phyloP scores from a whole-genome alignment of 371 early-diverging fungal species.

The Phascolomyces articulosus region DNA sequence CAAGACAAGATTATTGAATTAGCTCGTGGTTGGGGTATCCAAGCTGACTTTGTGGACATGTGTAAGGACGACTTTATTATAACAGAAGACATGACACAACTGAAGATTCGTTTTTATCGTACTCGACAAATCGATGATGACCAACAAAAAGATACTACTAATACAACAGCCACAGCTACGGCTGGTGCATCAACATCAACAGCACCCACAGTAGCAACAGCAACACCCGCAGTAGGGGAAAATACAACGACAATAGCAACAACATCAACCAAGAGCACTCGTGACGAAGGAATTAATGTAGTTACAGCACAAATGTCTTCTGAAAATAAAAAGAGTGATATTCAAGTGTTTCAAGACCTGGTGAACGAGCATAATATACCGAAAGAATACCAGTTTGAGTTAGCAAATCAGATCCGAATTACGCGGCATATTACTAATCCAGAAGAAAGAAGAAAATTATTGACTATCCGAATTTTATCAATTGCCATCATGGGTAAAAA shows the following conservation, averaged over 20 bases:
- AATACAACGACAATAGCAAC: constrained; percentile 4
- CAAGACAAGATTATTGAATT: constrained; percentile 67
- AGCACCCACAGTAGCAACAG: background rate
- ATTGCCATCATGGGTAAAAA: constrained; percentile 69
- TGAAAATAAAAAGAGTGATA: constrained; percentile 27
- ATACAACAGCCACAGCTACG: constrained; percentile 9
- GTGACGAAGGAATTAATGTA: constrained; percentile 30
- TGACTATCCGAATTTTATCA: constrained; percentile 79
- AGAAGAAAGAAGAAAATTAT: constrained; percentile 52
- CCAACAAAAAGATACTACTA: constrained; percentile 4
- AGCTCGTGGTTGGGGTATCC: constrained; percentile 63
- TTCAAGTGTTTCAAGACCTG: constrained; percentile 48
- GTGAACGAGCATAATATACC: constrained; percentile 74
- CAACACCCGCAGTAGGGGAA: background rate
- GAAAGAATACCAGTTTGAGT: constrained; percentile 71
- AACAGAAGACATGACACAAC: constrained; percentile 52
- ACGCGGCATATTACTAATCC: constrained; percentile 63
- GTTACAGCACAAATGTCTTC: constrained; percentile 27
- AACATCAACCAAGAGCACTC: constrained; percentile 22
- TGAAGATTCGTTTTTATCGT: constrained; percentile 71
- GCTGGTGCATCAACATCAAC: background rate
- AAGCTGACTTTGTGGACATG: constrained; percentile 49
- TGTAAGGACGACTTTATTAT: constrained; percentile 42
- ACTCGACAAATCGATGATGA: constrained; percentile 19
- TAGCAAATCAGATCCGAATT: constrained; percentile 81